These are phyloP conservation scores for Dactylonectria macrodidyma DNA, from an alignment of 2,329 filamentous ascomycete species.

Conservation along the genomic window DNA sequence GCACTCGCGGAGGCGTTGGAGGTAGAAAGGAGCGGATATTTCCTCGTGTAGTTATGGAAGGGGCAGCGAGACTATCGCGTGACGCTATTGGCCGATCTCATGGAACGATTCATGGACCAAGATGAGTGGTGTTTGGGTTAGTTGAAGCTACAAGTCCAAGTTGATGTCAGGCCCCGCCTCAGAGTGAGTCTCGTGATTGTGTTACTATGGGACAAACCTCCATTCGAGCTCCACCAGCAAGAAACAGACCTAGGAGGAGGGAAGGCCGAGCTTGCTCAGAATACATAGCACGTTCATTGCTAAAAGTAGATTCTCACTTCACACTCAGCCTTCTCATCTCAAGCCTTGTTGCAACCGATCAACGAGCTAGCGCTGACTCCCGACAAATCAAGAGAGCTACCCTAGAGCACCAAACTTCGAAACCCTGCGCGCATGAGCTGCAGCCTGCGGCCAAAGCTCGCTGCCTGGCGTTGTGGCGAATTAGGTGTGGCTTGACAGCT, in stretches of 20 bases:
- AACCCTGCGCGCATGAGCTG: constrained; percentile 30
- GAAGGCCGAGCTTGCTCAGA: no score
- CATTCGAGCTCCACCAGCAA: no score
- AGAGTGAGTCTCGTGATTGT: no score
- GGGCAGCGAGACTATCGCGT: background rate
- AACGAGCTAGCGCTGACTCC: no score
- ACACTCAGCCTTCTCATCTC: no score
- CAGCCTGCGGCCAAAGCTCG: background rate
- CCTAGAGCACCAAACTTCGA: constrained; percentile 12
- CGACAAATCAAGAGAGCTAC: constrained; percentile 3
- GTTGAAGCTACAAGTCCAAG: background rate
- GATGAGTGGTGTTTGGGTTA: background rate
- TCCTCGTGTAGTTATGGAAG: background rate
- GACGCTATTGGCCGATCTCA: background rate
- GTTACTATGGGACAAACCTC: no score
- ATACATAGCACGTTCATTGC: no score
- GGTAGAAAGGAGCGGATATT: background rate
- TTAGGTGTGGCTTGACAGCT: constrained; percentile 42
- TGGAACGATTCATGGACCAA: constrained; percentile 9
- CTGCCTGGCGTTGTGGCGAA: constrained; percentile 43
- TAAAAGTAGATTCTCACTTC: no score
- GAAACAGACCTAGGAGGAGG: no score
- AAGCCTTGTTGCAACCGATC: no score
- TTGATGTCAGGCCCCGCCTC: no score
- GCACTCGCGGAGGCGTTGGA: background rate